phyloP scores from a whole-genome alignment of 495 filamentous ascomycete species.

The Penicillium silybi region DNA sequence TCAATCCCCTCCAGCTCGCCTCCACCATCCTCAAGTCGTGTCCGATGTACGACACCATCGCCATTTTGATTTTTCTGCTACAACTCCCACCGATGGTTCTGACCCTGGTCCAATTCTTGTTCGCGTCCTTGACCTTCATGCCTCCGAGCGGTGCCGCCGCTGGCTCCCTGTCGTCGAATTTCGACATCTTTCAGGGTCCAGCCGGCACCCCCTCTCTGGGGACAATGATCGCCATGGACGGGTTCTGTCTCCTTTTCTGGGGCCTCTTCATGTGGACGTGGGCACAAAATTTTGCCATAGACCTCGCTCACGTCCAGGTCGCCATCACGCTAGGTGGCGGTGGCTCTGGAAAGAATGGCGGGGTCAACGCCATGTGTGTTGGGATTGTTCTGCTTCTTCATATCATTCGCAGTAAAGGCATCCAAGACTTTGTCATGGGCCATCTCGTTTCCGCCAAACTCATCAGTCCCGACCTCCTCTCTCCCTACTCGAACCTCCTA shows the following conservation, averaged over 20 bases:
- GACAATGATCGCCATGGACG: slow-evolving; percentile 78
- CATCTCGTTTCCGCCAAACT: slow-evolving; percentile 45
- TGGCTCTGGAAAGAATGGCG: slow-evolving; percentile 67
- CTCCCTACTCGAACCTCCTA: slow-evolving; percentile 41
- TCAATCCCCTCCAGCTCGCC: slow-evolving; percentile 65
- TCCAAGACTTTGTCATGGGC: slow-evolving; percentile 47
- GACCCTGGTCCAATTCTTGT: slow-evolving; percentile 87
- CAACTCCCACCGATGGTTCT: slow-evolving; percentile 91
- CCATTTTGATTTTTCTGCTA: slow-evolving; percentile 94
- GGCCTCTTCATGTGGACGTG: slow-evolving; percentile 81
- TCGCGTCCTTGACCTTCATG: slow-evolving; percentile 90
- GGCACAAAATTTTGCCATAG: slow-evolving; percentile 82
- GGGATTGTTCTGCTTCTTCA: slow-evolving; percentile 69
- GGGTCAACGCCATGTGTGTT: slow-evolving; percentile 70
- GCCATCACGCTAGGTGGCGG: slow-evolving; percentile 90
- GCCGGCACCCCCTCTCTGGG: slow-evolving; percentile 70
- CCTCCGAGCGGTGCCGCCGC: slow-evolving; percentile 57
- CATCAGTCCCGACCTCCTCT: slow-evolving; percentile 41
- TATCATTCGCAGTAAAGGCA: slow-evolving; percentile 59
- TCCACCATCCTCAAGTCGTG: slow-evolving; percentile 87
- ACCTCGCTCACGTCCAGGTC: slow-evolving; percentile 95
- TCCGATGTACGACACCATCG: slow-evolving; percentile 92
- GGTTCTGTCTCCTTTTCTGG: slow-evolving; percentile 77
- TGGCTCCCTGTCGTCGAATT: slow-evolving; percentile 57
- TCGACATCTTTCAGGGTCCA: slow-evolving; percentile 70